Evolutionary conservation across 2,329 filamentous ascomycete genomes (phyloP), one percentile per base, ranked within the genome.

Genomic region (Monosporascus ibericus): DNA sequence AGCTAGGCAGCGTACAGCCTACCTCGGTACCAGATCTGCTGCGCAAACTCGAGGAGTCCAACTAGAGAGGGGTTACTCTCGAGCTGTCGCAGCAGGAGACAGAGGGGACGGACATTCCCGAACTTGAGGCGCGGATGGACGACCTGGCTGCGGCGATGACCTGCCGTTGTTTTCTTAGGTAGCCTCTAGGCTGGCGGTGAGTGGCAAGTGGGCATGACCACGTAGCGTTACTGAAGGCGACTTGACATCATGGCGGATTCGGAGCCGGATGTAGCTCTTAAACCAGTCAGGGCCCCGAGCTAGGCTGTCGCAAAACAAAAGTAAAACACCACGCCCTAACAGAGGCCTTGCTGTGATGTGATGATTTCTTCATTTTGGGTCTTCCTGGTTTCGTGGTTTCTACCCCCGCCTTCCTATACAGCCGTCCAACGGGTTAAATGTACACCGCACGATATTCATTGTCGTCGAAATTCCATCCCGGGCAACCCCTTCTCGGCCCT

Each of bases 1-100:
- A 99, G 72, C 85, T 92, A 66, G 94, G 92, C 42, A 89, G 84
- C 63, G 80, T 95, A 57, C 89, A 91, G 48, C 88, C 91, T 1
- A 92, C 87, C 62, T 91, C 90, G 7, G 91, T 96, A 42, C 87
- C 91, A 11, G 74, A 78, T 34, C 75, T 82, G 57, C 65, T 83
- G 60, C 71, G 78, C 56, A 83, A 79, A 63, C 68, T 82, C 59
- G 80, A 83, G 63, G 80, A 82, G 61, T 71, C 78, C 60, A 71
- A 71, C 47, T 77, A 75, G 65, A 62, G 56, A 49, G 50, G 51
- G 62, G 60, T 25, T 17, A 25, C 47, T 22, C 20, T 38, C 38
- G 39, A 37, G 46, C 42, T 44, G 18, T 17, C 42, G 42, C 17
- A 17, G 42, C 42, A 22, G 42, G 14, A 46, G 38, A 20, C 6